These are phyloP conservation scores for Aspergillus niger DNA, from an alignment of 2,329 filamentous ascomycete species.

Conservation along the genomic window DNA sequence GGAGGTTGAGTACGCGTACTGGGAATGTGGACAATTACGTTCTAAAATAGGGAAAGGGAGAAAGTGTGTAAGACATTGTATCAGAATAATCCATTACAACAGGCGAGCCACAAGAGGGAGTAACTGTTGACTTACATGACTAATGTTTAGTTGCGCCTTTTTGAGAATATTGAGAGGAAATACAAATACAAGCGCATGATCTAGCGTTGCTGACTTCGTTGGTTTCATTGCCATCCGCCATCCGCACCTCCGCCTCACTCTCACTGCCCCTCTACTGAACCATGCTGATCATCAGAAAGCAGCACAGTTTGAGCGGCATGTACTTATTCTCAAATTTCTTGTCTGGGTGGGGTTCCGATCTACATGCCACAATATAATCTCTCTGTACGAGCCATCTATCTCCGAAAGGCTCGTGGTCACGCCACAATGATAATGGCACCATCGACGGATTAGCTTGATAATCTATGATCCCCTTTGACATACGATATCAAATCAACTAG, in stretches of 20 bases:
- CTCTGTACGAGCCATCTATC: background rate
- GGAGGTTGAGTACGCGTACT: too few relatives aligned
- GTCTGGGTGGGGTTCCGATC: too few relatives aligned
- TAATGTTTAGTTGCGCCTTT: too few relatives aligned
- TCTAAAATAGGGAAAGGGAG: too few relatives aligned
- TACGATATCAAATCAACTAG: too few relatives aligned
- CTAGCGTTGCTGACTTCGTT: background rate
- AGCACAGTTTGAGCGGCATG: background rate
- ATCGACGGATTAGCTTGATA: background rate
- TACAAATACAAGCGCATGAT: too few relatives aligned
- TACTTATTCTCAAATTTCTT: background rate
- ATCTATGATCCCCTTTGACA: background rate
- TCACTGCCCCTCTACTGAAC: background rate
- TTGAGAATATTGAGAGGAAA: too few relatives aligned
- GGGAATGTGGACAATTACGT: too few relatives aligned
- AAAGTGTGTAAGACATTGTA: too few relatives aligned
- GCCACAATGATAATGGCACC: background rate
- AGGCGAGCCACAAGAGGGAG: too few relatives aligned
- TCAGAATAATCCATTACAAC: too few relatives aligned
- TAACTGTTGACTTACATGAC: too few relatives aligned
- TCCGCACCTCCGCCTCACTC: background rate
- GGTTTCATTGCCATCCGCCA: background rate
- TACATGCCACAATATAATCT: background rate
- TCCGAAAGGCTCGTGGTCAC: background rate
- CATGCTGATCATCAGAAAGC: background rate